Percentiles rank a stretch among this genome's conserved stretches.
Evolutionary conservation across 306 rosid genomes (phyloP).

Genomic region (Vigna hirtella): DNA sequence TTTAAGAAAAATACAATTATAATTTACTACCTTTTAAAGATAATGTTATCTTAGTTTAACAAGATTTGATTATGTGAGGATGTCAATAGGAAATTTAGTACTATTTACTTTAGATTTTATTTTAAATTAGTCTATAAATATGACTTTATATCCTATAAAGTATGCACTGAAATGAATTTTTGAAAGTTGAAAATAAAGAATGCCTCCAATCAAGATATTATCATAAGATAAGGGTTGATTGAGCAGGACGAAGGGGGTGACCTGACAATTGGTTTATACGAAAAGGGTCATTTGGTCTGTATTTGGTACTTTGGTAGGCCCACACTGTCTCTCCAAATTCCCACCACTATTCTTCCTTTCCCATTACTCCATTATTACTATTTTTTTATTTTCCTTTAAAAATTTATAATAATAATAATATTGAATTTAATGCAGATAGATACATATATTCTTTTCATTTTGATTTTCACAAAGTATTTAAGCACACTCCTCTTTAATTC

Average conservation of each 20-base stretch:
- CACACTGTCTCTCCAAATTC: slow-evolving; percentile 25
- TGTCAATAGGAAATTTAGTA: too few species aligned
- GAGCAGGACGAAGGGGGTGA: not conserved
- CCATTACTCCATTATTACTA: not conserved
- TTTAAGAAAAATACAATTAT: too few species aligned
- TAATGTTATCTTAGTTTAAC: too few species aligned
- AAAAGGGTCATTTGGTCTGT: slow-evolving; percentile 17
- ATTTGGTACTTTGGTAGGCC: slow-evolving; percentile 27
- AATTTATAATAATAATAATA: not conserved
- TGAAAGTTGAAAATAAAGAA: not conserved
- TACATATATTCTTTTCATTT: slow-evolving; percentile 28
- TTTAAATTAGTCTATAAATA: too few species aligned
- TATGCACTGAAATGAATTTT: too few species aligned
- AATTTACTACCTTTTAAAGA: too few species aligned
- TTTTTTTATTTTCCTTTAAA: not conserved
- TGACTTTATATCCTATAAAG: too few species aligned
- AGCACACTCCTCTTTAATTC: slow-evolving; percentile 30
- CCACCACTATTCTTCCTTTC: slow-evolving; percentile 5
- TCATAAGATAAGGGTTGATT: not conserved
- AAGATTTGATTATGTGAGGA: too few species aligned
- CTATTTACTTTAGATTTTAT: too few species aligned
- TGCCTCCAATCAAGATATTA: not conserved
- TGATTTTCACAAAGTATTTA: slow-evolving; percentile 1
- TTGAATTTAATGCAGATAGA: not conserved
- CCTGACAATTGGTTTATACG: slow-evolving; percentile 23